Evolutionary conservation across 2,329 filamentous ascomycete genomes (phyloP).

Genomic region (Pseudodiploospora longispora): DNA sequence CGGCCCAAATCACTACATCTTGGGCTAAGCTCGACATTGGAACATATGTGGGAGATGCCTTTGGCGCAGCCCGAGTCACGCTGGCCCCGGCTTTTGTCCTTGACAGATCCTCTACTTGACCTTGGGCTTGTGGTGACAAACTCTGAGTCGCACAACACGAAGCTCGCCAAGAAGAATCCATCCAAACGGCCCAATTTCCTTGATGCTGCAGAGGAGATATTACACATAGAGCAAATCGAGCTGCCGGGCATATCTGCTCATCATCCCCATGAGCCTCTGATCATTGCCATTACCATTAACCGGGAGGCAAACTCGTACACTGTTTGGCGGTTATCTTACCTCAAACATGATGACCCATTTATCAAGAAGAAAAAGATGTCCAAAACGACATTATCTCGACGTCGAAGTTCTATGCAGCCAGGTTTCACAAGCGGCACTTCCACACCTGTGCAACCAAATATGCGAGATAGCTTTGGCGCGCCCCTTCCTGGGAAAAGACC

Average conservation of each 20-base stretch:
- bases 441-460: conserved; percentile 63
- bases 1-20: conserved; percentile 47
- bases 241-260: conserved; percentile 38
- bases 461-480: conserved; percentile 70
- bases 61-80: conserved; percentile 47
- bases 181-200: conserved; percentile 48
- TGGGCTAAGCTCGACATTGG: conserved; percentile 45
- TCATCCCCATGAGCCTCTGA: conserved; percentile 43
- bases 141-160: conserved; percentile 31
- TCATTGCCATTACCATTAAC: conserved; percentile 76
- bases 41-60: conserved; percentile 50
- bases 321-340: conserved; percentile 75
- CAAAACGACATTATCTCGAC: conserved; percentile 38
- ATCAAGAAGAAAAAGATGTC: conserved; percentile 37
- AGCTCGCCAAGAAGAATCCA: conserved; percentile 22
- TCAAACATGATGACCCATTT: conserved; percentile 56
- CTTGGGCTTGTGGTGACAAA: conserved; percentile 71
- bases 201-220: conserved; percentile 69
- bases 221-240: conserved; percentile 67
- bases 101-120: conserved; percentile 80
- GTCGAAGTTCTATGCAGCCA: conserved; percentile 58
- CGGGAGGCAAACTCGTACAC: conserved; percentile 68
- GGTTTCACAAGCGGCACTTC: conserved; percentile 65
- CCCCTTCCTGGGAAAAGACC: conserved; percentile 45
- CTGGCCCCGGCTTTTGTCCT: conserved; percentile 69